These are phyloP conservation scores for Collybia mongolica DNA, from an alignment of 768 basidiomycete species.

Conservation along the genomic window DNA sequence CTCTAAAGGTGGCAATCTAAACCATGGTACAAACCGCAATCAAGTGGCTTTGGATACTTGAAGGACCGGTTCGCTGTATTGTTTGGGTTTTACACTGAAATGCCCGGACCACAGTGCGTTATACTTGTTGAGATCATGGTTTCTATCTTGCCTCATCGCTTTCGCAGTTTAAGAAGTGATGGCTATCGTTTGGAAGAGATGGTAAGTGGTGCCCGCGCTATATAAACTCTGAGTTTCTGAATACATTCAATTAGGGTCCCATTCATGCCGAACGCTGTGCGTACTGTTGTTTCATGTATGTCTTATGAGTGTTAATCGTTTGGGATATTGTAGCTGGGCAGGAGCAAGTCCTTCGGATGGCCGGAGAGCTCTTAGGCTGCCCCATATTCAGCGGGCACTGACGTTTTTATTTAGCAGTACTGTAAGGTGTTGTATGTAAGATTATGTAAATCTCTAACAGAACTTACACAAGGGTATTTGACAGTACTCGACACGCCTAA, in stretches of 20 bases:
- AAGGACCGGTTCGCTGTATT: conserved; percentile 29
- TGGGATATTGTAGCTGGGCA: conserved; percentile 30
- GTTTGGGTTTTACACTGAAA: conserved; percentile 32
- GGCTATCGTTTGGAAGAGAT: conserved; percentile 45
- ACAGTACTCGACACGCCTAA: too few species aligned
- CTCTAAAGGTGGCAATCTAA: conserved; percentile 26
- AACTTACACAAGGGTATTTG: too few species aligned
- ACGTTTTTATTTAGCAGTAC: too few species aligned
- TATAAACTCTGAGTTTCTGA: neutral
- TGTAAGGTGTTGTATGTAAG: too few species aligned
- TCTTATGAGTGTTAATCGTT: neutral
- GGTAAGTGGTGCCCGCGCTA: conserved; percentile 19
- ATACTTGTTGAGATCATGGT: neutral
- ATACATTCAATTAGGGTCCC: conserved; percentile 29
- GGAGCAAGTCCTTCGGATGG: conserved; percentile 38
- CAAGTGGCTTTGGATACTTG: conserved; percentile 23
- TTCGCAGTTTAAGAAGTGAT: conserved; percentile 27
- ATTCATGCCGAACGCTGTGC: conserved; percentile 32
- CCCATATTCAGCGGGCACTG: conserved; percentile 22
- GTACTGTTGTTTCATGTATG: conserved; percentile 6
- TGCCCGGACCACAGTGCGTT: conserved; percentile 37
- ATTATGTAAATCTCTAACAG: too few species aligned
- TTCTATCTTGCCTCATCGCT: neutral
- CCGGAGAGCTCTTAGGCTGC: conserved; percentile 40
- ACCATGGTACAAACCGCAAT: conserved; percentile 49